Evolutionary conservation across 768 basidiomycete genomes (phyloP).

Genomic region (Austroboletus eburneus): DNA sequence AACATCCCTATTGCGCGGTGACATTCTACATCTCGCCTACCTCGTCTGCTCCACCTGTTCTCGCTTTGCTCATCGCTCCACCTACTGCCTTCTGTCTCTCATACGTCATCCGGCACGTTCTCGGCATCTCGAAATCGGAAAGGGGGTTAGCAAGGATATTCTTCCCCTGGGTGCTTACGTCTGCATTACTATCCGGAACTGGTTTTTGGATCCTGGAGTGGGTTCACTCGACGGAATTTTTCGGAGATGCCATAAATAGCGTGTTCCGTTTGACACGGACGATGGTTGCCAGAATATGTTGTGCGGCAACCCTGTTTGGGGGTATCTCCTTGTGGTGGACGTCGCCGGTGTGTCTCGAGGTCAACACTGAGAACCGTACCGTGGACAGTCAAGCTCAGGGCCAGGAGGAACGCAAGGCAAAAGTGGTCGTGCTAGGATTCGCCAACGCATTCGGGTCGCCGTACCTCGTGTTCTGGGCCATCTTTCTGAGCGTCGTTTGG

Average conservation of each 20-base stretch:
- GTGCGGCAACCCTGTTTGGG: slow-evolving; percentile 48
- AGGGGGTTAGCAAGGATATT: slow-evolving; percentile 65
- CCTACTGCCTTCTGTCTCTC: slow-evolving; percentile 58
- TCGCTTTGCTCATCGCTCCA: slow-evolving; percentile 54
- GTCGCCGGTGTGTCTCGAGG: slow-evolving; percentile 69
- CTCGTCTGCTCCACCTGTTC: slow-evolving; percentile 58
- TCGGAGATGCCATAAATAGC: slow-evolving; percentile 39
- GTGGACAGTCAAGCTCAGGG: slow-evolving; percentile 3
- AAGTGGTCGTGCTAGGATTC: slow-evolving; percentile 71
- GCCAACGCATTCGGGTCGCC: slow-evolving; percentile 89
- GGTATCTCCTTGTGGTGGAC: slow-evolving; percentile 67
- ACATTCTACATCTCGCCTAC: slow-evolving; percentile 83
- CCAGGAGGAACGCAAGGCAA: slow-evolving; percentile 33
- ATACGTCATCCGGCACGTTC: slow-evolving; percentile 46
- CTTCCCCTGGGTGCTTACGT: slow-evolving; percentile 54
- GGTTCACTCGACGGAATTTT: slow-evolving; percentile 52
- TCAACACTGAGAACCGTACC: slow-evolving; percentile 35
- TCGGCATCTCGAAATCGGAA: slow-evolving; percentile 69
- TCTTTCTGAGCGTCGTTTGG: slow-evolving; percentile 53
- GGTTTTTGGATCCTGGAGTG: slow-evolving; percentile 82
- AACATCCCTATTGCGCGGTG: slow-evolving; percentile 82
- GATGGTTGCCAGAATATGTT: slow-evolving; percentile 53
- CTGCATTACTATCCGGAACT: slow-evolving; percentile 55
- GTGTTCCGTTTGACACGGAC: slow-evolving; percentile 54
- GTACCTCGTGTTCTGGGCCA: slow-evolving; percentile 78